Evolutionary conservation across 208 protist genomes (phyloP).

Genomic region (Trypanosomatidae sp.): DNA sequence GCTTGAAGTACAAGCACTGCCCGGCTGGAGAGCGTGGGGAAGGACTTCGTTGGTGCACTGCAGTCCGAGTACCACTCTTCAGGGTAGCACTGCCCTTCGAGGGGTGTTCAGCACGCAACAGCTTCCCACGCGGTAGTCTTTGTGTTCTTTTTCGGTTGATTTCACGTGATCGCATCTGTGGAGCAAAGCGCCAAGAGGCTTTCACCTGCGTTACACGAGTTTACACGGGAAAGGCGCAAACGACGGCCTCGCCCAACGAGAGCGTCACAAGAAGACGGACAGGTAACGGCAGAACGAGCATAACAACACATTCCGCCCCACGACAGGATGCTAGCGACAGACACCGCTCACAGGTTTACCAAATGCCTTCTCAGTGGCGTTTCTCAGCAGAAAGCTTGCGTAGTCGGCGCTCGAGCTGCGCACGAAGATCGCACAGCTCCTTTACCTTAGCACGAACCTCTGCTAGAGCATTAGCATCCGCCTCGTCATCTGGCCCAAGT

Average conservation of each 20-base stretch:
- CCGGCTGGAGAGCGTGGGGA: background rate
- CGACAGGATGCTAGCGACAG: background rate
- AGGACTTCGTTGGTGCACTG: background rate
- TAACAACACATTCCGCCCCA: background rate
- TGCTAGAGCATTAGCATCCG: background rate
- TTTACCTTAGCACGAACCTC: slow-evolving; percentile 27
- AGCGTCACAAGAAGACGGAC: no score
- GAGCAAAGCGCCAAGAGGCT: background rate
- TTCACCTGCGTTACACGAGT: background rate
- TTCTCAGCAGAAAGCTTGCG: slow-evolving; percentile 1
- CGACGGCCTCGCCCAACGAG: background rate
- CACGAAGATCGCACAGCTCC: slow-evolving; percentile 31
- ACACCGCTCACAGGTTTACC: background rate
- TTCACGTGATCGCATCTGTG: background rate
- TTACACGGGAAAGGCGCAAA: background rate
- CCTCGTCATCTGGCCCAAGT: background rate
- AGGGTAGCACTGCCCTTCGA: background rate
- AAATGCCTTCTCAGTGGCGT: background rate
- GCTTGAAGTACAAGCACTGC: background rate
- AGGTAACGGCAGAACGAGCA: background rate
- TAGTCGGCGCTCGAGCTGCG: slow-evolving; percentile 19
- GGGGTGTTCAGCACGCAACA: background rate
- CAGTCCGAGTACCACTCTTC: background rate
- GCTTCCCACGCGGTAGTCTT: background rate
- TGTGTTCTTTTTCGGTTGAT: background rate